Evolutionary conservation across 2,329 filamentous ascomycete genomes (phyloP), one percentile per base, ranked within the genome.

Genomic region (Trichoderma sp.): DNA sequence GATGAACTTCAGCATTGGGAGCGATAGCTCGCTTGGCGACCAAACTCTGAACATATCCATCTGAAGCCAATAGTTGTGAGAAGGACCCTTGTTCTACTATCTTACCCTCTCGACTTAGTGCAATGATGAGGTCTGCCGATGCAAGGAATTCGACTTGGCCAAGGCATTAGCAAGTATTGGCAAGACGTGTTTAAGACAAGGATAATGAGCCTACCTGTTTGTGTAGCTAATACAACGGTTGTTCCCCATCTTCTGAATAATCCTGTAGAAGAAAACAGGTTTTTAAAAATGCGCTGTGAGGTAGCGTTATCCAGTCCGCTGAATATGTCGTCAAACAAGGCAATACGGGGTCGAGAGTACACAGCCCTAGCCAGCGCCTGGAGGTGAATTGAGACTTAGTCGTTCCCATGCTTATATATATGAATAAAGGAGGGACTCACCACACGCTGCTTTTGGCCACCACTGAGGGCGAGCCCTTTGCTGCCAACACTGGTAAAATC

Each of bases 381-480:
- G 41, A 45, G 41, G 41, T 45, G 41, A n/a, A 18, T 16, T 73
- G 18, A 18, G 60, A 56, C 64, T 65, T 14, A n/a, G 18, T 41
- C 8, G 8, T 31, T 62, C 11, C 2, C 5, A 24, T 33, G 18
- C 8, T 18, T 63, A 18, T 21, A 31, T 33, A 18, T 21, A 12
- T 29, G 8, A 38, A n/a, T 35, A 41, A 1, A 11, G 6, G 7
- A 18, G n/a, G 59, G 0, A 60, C 80, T 81, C 79, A 81, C 84
- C 8, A 87, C 80, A 14, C 85, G 83, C 69, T 86, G 84, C 76
- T 84, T 85, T 77, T 89, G 87, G 0, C 87, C 87, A 8, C 87
- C 87, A 4, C 85, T 87, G 0, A 89, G 80, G 4, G 83, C 84
- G 67, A 87, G 82, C 0, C 87, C 87, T 45, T 86, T 85, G 67